Evolutionary conservation across 2,329 filamentous ascomycete species (phyloP), one percentile per base, ranked within the genome.

Genomic region (Microdochium bolleyi): DNA sequence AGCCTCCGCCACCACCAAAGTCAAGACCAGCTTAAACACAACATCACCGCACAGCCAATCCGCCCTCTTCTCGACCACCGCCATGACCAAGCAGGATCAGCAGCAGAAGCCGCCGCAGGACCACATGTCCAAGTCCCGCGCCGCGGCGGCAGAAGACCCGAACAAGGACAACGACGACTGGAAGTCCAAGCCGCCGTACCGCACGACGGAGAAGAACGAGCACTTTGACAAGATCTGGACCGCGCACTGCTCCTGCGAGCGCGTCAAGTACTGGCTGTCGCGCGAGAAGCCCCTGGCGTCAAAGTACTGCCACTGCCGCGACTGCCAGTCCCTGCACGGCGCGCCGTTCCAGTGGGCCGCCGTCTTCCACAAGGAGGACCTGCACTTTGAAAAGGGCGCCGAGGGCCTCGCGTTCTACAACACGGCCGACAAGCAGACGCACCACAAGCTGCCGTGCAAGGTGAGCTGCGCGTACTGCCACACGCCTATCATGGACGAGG

Each of bases 281-380:
- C 74, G 85, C 21, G 79, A 88, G 51, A 80, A 78, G 63, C 90
- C 90, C 1, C 70, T 95, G 32, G 81, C 86, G 32, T 78, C 80
- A 24, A 95, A 95, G 66, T 85, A 87, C 62, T 95, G 90, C 66
- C 90, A 95, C 69, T 95, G 90, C 70, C 77, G 75, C 0, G 89
- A 87, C 49, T 95, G 90, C 66, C 88, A 94, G 71, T 79, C 80
- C 14, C 75, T 92, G 59, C 90, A 95, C 61, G 89, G 87, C 53
- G 88, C 89, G 3, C 89, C 89, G 0, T 92, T 94, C 71, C 90
- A 95, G 71, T 94, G 89, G 89, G 89, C 89, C 1, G 87, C 89
- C 34, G 92, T 95, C 59, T 92, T 95, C 71, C 79, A 91, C 65
- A 95, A 95, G 65, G 70, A 78, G 0, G 87, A 90, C 61, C 75